A percentile compares a stretch with the other conserved stretches of the same genome.
These are phyloP conservation scores for Didymella lethalis DNA, from an alignment of 2,329 filamentous ascomycete species.

Conservation along the genomic window DNA sequence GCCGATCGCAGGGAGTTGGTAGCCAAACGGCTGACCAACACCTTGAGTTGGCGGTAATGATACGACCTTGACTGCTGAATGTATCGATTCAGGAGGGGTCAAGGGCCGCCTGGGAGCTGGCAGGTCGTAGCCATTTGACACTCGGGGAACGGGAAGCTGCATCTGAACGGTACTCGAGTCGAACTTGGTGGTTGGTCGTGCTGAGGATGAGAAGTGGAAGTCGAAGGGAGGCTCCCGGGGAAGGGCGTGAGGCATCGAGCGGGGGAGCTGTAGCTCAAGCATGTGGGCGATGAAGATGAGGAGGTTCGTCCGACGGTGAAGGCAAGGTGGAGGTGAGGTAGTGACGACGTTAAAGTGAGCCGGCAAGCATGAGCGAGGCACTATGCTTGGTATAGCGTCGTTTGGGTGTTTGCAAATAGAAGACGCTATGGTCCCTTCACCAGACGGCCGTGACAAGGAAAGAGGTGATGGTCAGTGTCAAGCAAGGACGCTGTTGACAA, in stretches of 20 bases:
- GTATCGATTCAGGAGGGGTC: constrained; percentile 46
- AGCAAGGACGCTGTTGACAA: constrained; percentile 48
- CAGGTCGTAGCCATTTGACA: constrained; percentile 34
- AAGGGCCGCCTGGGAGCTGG: constrained; percentile 37
- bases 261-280: constrained; percentile 53
- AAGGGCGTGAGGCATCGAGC: constrained; percentile 53
- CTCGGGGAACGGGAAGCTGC: constrained; percentile 46
- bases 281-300: constrained; percentile 41
- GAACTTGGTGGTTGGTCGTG: constrained; percentile 36
- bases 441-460: constrained; percentile 20
- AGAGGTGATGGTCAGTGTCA: constrained; percentile 27
- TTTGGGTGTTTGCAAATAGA: constrained; percentile 25
- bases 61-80: constrained; percentile 44
- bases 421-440: constrained; percentile 21
- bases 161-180: constrained; percentile 39
- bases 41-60: constrained; percentile 40
- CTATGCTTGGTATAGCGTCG: constrained; percentile 20
- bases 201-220: constrained; percentile 40
- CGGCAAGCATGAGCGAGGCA: constrained; percentile 25
- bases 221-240: constrained; percentile 46
- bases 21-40: constrained; percentile 42
- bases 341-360: constrained; percentile 26
- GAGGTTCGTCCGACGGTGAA: constrained; percentile 17
- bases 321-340: constrained; percentile 18
- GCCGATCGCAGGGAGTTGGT: constrained; percentile 48